These are phyloP conservation scores for Plasmopara muralis DNA, from an alignment of 352 stramenopile species.

Conservation along the genomic window DNA sequence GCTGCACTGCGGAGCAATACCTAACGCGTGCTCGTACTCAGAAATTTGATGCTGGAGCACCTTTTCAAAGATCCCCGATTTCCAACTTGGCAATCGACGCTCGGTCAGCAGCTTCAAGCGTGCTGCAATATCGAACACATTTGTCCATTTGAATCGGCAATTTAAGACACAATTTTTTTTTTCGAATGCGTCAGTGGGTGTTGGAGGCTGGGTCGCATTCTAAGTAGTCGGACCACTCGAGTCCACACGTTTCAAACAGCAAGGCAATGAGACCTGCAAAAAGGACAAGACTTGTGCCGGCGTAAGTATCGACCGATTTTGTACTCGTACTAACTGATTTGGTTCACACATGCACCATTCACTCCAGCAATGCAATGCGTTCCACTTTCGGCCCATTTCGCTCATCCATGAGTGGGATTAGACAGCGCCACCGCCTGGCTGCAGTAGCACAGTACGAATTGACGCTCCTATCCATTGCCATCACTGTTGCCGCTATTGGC, in stretches of 20 bases:
- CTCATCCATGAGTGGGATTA: conserved; percentile 45
- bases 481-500: conserved; percentile 10
- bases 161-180: conserved; percentile 26
- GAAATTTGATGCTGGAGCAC: conserved; percentile 30
- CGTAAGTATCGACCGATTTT: conserved; percentile 26
- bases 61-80: conserved; percentile 35
- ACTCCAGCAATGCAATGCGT: conserved; percentile 33
- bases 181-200: conserved; percentile 41
- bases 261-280: conserved; percentile 27
- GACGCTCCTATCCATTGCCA: conserved; percentile 14
- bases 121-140: conserved; percentile 32
- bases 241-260: conserved; percentile 33
- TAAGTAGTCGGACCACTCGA: conserved; percentile 43
- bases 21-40: conserved; percentile 30
- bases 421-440: conserved; percentile 29
- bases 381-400: conserved; percentile 33
- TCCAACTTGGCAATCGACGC: conserved; percentile 50
- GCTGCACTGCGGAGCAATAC: conserved; percentile 24
- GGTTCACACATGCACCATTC: conserved; percentile 29
- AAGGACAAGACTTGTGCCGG: conserved; percentile 25
- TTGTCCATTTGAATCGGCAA: conserved; percentile 30
- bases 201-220: conserved; percentile 40
- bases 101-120: conserved; percentile 27
- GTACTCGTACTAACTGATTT: conserved; percentile 14
- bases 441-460: conserved; percentile 31